phyloP scores from a whole-genome alignment of 306 rosid genomes.

The Mimosa pudica region DNA sequence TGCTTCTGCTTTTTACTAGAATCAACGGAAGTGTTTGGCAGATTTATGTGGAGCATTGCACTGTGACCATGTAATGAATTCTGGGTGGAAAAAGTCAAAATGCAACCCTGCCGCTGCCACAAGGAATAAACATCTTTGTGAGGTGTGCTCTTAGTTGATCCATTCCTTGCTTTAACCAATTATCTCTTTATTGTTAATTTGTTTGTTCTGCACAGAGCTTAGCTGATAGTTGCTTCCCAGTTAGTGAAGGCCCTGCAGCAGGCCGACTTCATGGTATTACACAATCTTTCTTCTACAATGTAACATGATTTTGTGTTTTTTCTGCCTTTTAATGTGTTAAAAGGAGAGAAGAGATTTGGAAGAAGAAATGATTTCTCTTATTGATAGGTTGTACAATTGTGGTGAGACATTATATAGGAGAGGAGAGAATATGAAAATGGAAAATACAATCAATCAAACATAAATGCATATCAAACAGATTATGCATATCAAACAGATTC shows the following conservation, averaged over 20 bases:
- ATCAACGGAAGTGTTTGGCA: slow-evolving; percentile 67
- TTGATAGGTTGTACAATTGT: too few relatives aligned
- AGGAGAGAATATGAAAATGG: too few relatives aligned
- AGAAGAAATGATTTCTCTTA: too few relatives aligned
- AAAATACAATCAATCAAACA: too few relatives aligned
- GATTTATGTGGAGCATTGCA: slow-evolving; percentile 80
- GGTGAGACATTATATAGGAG: too few relatives aligned
- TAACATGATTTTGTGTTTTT: slow-evolving; percentile 7
- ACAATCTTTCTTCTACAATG: slow-evolving; percentile 21
- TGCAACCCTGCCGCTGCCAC: slow-evolving; percentile 83
- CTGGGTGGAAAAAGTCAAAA: slow-evolving; percentile 56
- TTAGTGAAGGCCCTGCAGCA: slow-evolving; percentile 58
- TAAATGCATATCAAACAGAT: too few relatives aligned
- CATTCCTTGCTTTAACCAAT: slow-evolving; percentile 3
- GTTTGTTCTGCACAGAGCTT: slow-evolving; percentile 46
- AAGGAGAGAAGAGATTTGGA: too few relatives aligned
- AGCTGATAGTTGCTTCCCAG: slow-evolving; percentile 75
- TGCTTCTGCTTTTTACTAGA: slow-evolving; percentile 51
- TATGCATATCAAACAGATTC: too few relatives aligned
- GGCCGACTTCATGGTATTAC: slow-evolving; percentile 78
- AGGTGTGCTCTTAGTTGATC: slow-evolving; percentile 53
- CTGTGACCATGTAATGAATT: slow-evolving; percentile 59
- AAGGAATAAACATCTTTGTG: slow-evolving; percentile 76
- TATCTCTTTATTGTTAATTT: slow-evolving; percentile 34
- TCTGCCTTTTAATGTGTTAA: slow-evolving; percentile 34